Evolutionary conservation across 345 rosid genomes (phyloP), one percentile per base, ranked within the genome.

Genomic region (Eucalyptus pauciflora): DNA sequence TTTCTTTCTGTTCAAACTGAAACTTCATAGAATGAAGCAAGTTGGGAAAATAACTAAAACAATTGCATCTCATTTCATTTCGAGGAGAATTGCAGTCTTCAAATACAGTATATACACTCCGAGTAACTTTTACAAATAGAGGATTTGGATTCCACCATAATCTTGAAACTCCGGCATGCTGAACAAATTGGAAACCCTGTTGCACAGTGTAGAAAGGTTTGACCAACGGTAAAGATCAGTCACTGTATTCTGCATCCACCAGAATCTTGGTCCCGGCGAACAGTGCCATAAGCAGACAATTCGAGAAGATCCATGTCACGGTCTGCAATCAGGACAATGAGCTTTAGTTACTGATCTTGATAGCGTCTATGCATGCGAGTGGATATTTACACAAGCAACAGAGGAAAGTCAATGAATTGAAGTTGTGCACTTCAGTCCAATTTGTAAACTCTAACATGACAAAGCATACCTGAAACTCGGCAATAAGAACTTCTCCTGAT

Each of bases 251-350:
- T 95, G 91, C 99, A 97, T 48, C 98, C 98, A 41, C 95, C 96
- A 4, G 98, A 87, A 87, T 94, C 97, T 81, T 92, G 92, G 5
- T 91, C 93, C 10, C 86, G 97, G 27, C 91, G 94, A 10, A 96
- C 98, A 93, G 95, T 95, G 89, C 99, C 99, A 89, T 93, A 97
- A 80, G 99, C 96, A 60, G 98, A 94, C 87, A 96, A 93, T 91
- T 97, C 99, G 27, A 97, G 91, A 41, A 97, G 96, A 91, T 96
- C 99, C 99, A 97, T 95, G 89, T 97, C 99, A 7, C 99, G 95
- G 58, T 94, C 99, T 96, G 90, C 62, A 79, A 69, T 87, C 86
- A 50, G 89, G 85, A 86, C 31, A 62, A 76, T 20, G 27, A 37
- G 48, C 83, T 76, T 76, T 76, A 76, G 13, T 76, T 37, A 86